Percentiles rank a stretch among this genome's conserved stretches.
Evolutionary conservation across 2,329 filamentous ascomycete species (phyloP).

Genomic region (Botrytis byssoidea): DNA sequence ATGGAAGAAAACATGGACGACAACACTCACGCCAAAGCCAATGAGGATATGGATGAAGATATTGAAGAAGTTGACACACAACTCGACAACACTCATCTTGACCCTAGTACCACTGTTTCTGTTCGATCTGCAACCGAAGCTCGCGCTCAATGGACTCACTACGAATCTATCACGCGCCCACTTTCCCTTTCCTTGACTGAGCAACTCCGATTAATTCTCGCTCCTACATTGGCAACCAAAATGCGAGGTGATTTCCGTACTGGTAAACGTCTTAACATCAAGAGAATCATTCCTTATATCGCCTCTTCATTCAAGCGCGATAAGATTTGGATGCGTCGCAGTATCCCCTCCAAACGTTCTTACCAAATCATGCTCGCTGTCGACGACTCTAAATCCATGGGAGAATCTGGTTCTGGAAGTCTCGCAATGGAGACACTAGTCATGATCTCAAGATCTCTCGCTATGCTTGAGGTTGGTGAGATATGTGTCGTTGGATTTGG

Average conservation of each 20-base stretch:
- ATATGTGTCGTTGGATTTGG: slow-evolving; percentile 92
- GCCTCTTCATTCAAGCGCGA: slow-evolving; percentile 97
- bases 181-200: slow-evolving; percentile 89
- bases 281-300: slow-evolving; percentile 99
- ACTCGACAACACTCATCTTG: slow-evolving; percentile 71
- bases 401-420: slow-evolving; percentile 69
- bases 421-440: slow-evolving; percentile 93
- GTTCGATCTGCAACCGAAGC: slow-evolving; percentile 53
- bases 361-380: slow-evolving; percentile 98
- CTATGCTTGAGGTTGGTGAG: slow-evolving; percentile 92
- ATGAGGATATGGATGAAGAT: slow-evolving; percentile 41
- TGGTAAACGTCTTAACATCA: slow-evolving; percentile 97
- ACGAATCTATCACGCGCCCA: slow-evolving; percentile 79
- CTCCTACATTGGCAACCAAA: slow-evolving; percentile 91
- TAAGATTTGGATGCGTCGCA: slow-evolving; percentile 99
- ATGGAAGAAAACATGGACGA: slow-evolving; percentile 48
- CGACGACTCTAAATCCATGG: slow-evolving; percentile 94
- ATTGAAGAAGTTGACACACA: slow-evolving; percentile 49
- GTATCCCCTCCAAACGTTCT: slow-evolving; percentile 84
- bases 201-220: slow-evolving; percentile 91
- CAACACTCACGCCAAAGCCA: slow-evolving; percentile 47
- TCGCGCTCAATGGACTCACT: slow-evolving; percentile 77
- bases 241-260: slow-evolving; percentile 96
- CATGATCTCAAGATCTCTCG: slow-evolving; percentile 80
- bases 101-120: slow-evolving; percentile 29